These are phyloP conservation scores for Hyaloscypha hepaticicola DNA, from an alignment of 495 filamentous ascomycete species.

Conservation along the genomic window DNA sequence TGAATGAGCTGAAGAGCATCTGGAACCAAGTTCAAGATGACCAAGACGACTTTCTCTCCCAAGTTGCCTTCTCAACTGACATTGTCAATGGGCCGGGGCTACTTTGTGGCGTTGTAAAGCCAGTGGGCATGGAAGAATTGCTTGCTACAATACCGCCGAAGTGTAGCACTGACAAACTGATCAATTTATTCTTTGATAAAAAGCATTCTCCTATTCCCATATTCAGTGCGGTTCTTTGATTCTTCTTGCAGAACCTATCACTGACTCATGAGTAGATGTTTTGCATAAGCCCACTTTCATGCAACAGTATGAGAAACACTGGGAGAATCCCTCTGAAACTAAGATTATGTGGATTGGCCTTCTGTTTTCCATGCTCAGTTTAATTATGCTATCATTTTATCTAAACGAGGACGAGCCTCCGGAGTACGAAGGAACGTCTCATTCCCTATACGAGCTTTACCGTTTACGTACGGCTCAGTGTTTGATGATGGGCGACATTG, in stretches of 20 bases:
- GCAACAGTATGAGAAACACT: slow-evolving; percentile 28
- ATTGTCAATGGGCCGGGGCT: slow-evolving; percentile 25
- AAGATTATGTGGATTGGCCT: slow-evolving; percentile 34
- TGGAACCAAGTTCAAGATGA: slow-evolving; percentile 30
- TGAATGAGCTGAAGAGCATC: slow-evolving; percentile 30
- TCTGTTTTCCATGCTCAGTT: slow-evolving; percentile 61
- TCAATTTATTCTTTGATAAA: slow-evolving; percentile 46
- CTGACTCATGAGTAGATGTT: slow-evolving; percentile 20
- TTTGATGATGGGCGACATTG: slow-evolving; percentile 52
- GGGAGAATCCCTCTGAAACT: slow-evolving; percentile 24
- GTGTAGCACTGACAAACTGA: slow-evolving; percentile 40
- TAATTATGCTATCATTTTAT: slow-evolving; percentile 67
- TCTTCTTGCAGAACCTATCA: not conserved
- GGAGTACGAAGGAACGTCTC: slow-evolving; percentile 58
- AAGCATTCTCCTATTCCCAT: slow-evolving; percentile 24
- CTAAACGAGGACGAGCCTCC: slow-evolving; percentile 63
- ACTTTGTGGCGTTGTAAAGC: slow-evolving; percentile 24
- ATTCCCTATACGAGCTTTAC: slow-evolving; percentile 25
- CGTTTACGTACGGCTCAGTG: slow-evolving; percentile 35
- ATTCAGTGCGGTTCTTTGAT: slow-evolving; percentile 20
- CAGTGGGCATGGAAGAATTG: slow-evolving; percentile 35
- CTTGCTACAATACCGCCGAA: slow-evolving; percentile 43
- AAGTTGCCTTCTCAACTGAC: slow-evolving; percentile 6
- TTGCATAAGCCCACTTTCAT: slow-evolving; percentile 33
- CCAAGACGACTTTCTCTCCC: slow-evolving; percentile 15